Percentiles rank a stretch among this genome's conserved stretches.
Conservation (phyloP, 2,329 filamentous ascomycete genomes). For the Epichloe scottii region DNA sequence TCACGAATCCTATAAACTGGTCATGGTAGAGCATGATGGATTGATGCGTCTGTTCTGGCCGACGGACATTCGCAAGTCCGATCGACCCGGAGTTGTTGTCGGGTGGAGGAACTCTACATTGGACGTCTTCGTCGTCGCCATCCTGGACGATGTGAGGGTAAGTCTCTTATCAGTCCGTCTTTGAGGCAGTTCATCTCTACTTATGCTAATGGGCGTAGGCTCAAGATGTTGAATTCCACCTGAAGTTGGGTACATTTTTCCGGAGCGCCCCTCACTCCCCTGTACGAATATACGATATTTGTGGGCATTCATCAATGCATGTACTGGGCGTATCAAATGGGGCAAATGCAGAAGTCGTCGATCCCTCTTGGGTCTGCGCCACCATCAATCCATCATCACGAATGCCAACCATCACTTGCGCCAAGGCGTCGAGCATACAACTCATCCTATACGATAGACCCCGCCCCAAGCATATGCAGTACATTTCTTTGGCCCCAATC, state of each 20-base stretch:
- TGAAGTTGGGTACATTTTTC: slow-evolving; percentile 73
- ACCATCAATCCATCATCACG: slow-evolving; percentile 36
- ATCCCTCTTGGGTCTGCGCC: slow-evolving; percentile 58
- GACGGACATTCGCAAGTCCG: slow-evolving; percentile 62
- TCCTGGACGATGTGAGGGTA: slow-evolving; percentile 86
- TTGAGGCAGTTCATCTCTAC: not conserved
- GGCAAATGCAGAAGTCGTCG: slow-evolving; percentile 33
- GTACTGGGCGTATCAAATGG: slow-evolving; percentile 76
- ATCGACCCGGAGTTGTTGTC: slow-evolving; percentile 72
- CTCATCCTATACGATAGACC: slow-evolving; percentile 83
- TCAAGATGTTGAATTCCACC: slow-evolving; percentile 73
- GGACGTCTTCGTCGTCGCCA: slow-evolving; percentile 80
- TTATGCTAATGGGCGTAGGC: slow-evolving; percentile 31
- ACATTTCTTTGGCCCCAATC: slow-evolving; percentile 83
- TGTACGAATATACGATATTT: slow-evolving; percentile 69
- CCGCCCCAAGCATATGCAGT: slow-evolving; percentile 82
- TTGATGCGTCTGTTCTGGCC: slow-evolving; percentile 99
- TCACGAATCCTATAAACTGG: slow-evolving; percentile 20
- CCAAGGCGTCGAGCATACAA: slow-evolving; percentile 63
- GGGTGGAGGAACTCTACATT: slow-evolving; percentile 90
- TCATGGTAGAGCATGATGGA: slow-evolving; percentile 67
- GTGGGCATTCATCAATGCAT: slow-evolving; percentile 70
- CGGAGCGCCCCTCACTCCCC: slow-evolving; percentile 71
- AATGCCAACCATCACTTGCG: slow-evolving; percentile 63
- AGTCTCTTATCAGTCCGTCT: slow-evolving; percentile 17